Percentiles rank a stretch among this genome's conserved stretches.
phyloP scores from a whole-genome alignment of 352 stramenopile genomes.

The Pythium periplocum region DNA sequence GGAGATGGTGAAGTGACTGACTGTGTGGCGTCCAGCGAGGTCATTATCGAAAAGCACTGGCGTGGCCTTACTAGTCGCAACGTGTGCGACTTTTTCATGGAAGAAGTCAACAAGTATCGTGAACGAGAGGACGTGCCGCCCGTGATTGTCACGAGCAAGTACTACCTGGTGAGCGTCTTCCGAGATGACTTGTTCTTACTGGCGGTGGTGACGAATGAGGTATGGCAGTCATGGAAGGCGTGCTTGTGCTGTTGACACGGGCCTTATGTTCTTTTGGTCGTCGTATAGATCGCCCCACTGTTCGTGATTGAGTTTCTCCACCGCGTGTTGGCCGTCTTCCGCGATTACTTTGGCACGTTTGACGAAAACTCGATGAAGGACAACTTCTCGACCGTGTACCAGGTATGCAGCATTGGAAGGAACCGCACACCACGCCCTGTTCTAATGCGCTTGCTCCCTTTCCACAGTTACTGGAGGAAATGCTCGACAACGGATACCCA shows the following conservation, averaged over 20 bases:
- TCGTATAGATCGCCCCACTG: slow-evolving; percentile 60
- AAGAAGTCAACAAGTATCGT: slow-evolving; percentile 92
- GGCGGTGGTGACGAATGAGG: slow-evolving; percentile 92
- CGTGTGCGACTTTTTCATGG: slow-evolving; percentile 98
- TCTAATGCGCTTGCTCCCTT: background rate
- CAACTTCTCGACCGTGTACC: slow-evolving; percentile 97
- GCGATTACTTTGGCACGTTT: slow-evolving; percentile 96
- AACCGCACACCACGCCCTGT: too few relatives aligned
- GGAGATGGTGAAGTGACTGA: slow-evolving; percentile 4
- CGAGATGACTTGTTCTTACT: slow-evolving; percentile 95
- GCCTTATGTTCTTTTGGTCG: slow-evolving; percentile 4
- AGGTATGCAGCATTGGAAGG: slow-evolving; percentile 32
- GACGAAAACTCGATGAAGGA: slow-evolving; percentile 97
- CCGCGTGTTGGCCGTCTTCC: slow-evolving; percentile 94
- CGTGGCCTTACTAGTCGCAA: slow-evolving; percentile 91
- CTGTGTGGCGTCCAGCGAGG: slow-evolving; percentile 61
- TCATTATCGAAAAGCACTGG: slow-evolving; percentile 99
- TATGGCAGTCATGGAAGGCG: slow-evolving; percentile 19
- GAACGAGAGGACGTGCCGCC: slow-evolving; percentile 83
- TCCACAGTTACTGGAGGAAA: slow-evolving; percentile 89
- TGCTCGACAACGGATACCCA: slow-evolving; percentile 98
- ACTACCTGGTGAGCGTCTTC: slow-evolving; percentile 92
- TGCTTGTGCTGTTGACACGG: background rate
- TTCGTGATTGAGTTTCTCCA: slow-evolving; percentile 97
- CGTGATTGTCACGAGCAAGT: slow-evolving; percentile 85